Conservation (phyloP, 352 stramenopile genomes). For the Globisporangium polare region DNA sequence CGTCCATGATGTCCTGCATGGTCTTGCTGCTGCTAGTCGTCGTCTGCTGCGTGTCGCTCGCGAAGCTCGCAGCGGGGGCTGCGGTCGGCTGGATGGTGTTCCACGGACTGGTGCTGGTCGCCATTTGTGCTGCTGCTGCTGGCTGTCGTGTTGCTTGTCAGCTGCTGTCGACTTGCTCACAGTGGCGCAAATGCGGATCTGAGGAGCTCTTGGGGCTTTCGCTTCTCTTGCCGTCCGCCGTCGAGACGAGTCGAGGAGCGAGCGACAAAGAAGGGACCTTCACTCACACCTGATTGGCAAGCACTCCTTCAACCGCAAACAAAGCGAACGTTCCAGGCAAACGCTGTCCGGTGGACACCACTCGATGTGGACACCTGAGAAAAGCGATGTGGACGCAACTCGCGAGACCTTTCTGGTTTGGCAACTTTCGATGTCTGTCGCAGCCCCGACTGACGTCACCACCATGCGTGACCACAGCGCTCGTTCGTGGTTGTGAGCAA, state of each 20-base stretch:
- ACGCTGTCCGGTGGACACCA: neutral
- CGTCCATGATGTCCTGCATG: conserved; percentile 73
- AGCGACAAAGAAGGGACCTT: conserved; percentile 2
- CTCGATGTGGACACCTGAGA: neutral
- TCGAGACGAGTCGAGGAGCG: neutral
- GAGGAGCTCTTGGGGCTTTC: conserved; percentile 7
- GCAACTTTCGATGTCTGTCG: too few species aligned
- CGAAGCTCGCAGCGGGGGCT: neutral
- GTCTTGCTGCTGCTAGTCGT: conserved; percentile 5
- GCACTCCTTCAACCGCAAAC: conserved; percentile 1
- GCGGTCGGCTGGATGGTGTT: neutral
- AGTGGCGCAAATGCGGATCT: conserved; percentile 7
- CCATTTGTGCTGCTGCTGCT: conserved; percentile 1
- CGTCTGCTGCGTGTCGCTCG: neutral
- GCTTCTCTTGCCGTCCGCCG: neutral
- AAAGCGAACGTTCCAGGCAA: conserved; percentile 6
- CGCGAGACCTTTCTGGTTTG: too few species aligned
- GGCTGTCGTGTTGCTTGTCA: neutral
- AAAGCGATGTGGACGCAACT: too few species aligned
- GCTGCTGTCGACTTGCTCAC: conserved; percentile 2
- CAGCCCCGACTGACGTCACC: too few species aligned
- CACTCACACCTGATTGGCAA: conserved; percentile 4
- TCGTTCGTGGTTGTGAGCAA: too few species aligned
- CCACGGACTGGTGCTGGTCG: conserved; percentile 13
- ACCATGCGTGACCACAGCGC: too few species aligned